Conservation (phyloP, 495 filamentous ascomycete genomes). For the Penicillium macrosclerotiorum region DNA sequence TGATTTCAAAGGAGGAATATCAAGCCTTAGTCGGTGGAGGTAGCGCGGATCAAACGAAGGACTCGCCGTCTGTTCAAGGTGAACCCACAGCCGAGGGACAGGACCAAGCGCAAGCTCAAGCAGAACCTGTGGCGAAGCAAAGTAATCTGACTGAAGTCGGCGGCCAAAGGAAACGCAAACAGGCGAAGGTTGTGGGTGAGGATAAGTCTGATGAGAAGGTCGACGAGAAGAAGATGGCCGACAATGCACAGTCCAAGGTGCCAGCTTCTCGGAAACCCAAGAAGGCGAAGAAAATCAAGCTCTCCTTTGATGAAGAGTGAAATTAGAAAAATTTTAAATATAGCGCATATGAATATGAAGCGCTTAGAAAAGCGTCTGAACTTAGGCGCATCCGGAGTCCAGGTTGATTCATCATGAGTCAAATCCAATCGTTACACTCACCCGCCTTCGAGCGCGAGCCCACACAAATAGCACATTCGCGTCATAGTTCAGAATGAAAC, state of each 20-base stretch:
- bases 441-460: too few species aligned
- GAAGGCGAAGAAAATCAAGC: slow-evolving; percentile 49
- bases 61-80: slow-evolving; percentile 8
- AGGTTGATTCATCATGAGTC: slow-evolving; percentile 25
- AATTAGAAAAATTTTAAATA: too few species aligned
- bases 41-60: slow-evolving; percentile 17
- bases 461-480: too few species aligned
- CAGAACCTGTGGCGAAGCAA: slow-evolving; percentile 29
- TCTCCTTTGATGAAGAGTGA: slow-evolving; percentile 43
- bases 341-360: too few species aligned
- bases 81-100: slow-evolving; percentile 10
- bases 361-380: not conserved
- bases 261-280: slow-evolving; percentile 33
- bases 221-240: slow-evolving; percentile 20
- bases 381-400: not conserved
- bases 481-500: too few species aligned
- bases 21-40: slow-evolving; percentile 34
- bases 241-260: slow-evolving; percentile 24
- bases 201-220: slow-evolving; percentile 21
- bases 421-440: slow-evolving; percentile 7
- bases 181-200: slow-evolving; percentile 41
- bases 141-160: slow-evolving; percentile 42
- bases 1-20: slow-evolving; percentile 50
- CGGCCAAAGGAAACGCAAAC: slow-evolving; percentile 43
- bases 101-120: slow-evolving; percentile 10